Percentiles rank a stretch among this genome's conserved stretches.
phyloP scores from a whole-genome alignment of 345 rosid genomes.

The Salix udensis region DNA sequence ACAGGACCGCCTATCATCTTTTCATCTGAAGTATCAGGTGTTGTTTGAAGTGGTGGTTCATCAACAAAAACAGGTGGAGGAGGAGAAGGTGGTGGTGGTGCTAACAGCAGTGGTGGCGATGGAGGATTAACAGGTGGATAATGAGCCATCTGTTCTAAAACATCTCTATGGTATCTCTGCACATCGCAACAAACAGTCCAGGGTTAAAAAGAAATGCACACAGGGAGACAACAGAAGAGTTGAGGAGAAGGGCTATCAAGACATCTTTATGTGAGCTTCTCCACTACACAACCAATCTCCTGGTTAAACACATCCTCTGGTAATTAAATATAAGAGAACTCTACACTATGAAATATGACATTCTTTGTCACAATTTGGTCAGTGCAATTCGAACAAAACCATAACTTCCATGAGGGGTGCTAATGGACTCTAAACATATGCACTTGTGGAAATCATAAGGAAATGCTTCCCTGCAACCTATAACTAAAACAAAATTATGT shows the following conservation, averaged over 20 bases:
- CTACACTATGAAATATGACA: neutral
- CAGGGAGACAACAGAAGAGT: neutral
- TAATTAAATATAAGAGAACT: neutral
- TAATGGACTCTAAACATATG: neutral
- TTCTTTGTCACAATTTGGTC: neutral
- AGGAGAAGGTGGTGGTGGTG: constrained; percentile 29
- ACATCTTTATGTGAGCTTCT: neutral
- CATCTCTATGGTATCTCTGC: constrained; percentile 76
- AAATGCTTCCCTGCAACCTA: neutral
- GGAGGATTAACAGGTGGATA: constrained; percentile 38
- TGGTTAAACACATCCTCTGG: neutral
- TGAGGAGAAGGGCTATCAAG: neutral
- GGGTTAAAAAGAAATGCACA: neutral
- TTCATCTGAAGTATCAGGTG: constrained; percentile 34
- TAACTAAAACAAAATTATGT: neutral
- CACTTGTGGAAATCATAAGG: neutral
- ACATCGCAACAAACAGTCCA: constrained; percentile 3
- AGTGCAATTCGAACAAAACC: neutral
- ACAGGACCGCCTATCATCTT: constrained; percentile 20
- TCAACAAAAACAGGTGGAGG: constrained; percentile 33
- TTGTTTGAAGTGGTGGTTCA: constrained; percentile 32
- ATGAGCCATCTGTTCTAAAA: constrained; percentile 47
- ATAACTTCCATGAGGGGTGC: neutral
- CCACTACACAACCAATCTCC: neutral
- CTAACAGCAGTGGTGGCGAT: constrained; percentile 6